These are phyloP conservation scores for Arthrinium phaeospermum DNA, from an alignment of 2,329 filamentous ascomycete species.

Conservation along the genomic window DNA sequence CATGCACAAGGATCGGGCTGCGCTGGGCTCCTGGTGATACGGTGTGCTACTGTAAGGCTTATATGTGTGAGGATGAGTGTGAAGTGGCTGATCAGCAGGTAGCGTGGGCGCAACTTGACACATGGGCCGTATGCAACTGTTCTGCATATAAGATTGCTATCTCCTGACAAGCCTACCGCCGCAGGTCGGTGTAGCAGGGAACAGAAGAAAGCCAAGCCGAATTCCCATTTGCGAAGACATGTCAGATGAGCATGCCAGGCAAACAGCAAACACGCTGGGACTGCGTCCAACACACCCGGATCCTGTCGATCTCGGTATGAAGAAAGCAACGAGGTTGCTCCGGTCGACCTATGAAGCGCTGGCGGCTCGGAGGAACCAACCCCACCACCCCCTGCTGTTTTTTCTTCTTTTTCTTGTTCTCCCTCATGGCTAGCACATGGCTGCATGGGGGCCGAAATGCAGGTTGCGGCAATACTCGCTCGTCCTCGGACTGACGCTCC, in stretches of 20 bases:
- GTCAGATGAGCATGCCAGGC: not conserved
- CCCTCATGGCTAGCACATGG: not conserved
- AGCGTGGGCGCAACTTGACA: conserved; percentile 6
- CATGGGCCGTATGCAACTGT: not conserved
- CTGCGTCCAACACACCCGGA: not conserved
- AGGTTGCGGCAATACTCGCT: not conserved
- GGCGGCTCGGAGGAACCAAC: not conserved
- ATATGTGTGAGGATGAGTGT: not conserved
- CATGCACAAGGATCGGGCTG: conserved; percentile 1
- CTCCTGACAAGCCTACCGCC: not conserved
- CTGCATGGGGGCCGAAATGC: conserved; percentile 15
- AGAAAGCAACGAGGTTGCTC: not conserved
- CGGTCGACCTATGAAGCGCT: not conserved
- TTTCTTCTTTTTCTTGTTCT: not conserved
- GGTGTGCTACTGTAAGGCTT: not conserved
- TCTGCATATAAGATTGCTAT: not conserved
- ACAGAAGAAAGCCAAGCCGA: not conserved
- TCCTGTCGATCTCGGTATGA: not conserved
- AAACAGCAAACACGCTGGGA: not conserved
- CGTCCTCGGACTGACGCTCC: not conserved
- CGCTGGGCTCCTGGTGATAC: not conserved
- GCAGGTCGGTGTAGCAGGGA: not conserved
- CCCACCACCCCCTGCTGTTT: not conserved
- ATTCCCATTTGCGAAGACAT: not conserved
- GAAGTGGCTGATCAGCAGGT: conserved; percentile 1